phyloP scores from a whole-genome alignment of 345 rosid species.

The Salix caprea region DNA sequence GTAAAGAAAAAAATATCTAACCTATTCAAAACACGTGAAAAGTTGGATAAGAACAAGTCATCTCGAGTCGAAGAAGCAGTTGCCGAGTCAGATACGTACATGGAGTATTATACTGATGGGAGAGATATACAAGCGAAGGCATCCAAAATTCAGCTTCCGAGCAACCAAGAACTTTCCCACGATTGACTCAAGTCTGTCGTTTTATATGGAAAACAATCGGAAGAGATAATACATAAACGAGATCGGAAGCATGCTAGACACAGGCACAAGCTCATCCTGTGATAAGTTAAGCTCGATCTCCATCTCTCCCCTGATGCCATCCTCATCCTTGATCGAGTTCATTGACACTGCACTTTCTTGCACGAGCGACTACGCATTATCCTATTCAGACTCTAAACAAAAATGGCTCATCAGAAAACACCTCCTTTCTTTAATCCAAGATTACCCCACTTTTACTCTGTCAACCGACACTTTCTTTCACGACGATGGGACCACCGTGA shows the following conservation, averaged over 20 bases:
- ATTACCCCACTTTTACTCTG: conserved; percentile 39
- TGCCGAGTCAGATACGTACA: too few species aligned
- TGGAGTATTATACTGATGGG: too few species aligned
- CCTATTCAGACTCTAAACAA: conserved; percentile 61
- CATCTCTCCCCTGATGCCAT: not conserved
- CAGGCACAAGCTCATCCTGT: not conserved
- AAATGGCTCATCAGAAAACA: conserved; percentile 57
- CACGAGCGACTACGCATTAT: conserved; percentile 34
- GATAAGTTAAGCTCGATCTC: not conserved
- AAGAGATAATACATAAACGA: too few species aligned
- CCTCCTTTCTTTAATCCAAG: conserved; percentile 50
- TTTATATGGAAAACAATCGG: not conserved
- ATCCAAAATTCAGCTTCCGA: conserved; percentile 3
- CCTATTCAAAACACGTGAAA: too few species aligned
- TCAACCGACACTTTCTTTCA: conserved; percentile 45
- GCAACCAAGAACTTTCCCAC: not conserved
- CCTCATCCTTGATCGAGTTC: conserved; percentile 38
- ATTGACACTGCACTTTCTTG: conserved; percentile 55
- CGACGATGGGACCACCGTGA: conserved; percentile 56
- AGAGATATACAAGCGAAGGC: not conserved
- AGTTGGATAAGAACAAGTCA: too few species aligned
- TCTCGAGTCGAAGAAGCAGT: too few species aligned
- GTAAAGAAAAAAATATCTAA: too few species aligned
- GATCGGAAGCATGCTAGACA: too few species aligned
- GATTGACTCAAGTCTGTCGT: conserved; percentile 11